phyloP scores from a whole-genome alignment of 2,329 filamentous ascomycete genomes.

The Microsporum ferrugineum region DNA sequence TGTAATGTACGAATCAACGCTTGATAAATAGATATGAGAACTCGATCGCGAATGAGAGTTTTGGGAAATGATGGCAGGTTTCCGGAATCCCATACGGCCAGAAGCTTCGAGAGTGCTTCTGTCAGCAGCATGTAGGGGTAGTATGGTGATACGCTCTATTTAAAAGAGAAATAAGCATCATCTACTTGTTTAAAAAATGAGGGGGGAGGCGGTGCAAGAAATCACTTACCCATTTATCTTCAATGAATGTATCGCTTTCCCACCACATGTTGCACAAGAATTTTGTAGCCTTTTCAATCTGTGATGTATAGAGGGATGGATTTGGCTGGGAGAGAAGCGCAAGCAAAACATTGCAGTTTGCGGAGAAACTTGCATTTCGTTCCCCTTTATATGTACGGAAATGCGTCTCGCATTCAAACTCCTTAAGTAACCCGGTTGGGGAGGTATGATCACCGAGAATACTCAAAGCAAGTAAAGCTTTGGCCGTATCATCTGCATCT shows the following conservation, averaged over 20 bases:
- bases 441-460: background rate
- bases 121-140: constrained; percentile 17
- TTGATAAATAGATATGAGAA: background rate
- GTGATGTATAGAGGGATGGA: constrained; percentile 11
- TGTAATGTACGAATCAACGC: constrained; percentile 5
- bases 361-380: constrained; percentile 24
- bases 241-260: constrained; percentile 14
- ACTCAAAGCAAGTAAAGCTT: background rate
- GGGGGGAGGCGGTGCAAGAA: no score
- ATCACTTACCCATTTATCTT: constrained; percentile 21
- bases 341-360: constrained; percentile 27
- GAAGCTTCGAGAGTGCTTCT: constrained; percentile 11
- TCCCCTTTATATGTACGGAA: constrained; percentile 25
- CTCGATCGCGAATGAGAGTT: constrained; percentile 6
- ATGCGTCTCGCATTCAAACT: constrained; percentile 22
- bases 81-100: constrained; percentile 9
- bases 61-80: constrained; percentile 6
- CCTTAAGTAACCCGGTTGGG: background rate
- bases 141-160: constrained; percentile 13
- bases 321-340: constrained; percentile 21
- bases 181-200: background rate
- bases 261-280: constrained; percentile 22
- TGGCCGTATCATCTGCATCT: background rate
- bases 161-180: background rate
- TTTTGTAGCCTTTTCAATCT: constrained; percentile 20